Evolutionary conservation across 2,329 filamentous ascomycete species (phyloP), one percentile per base, ranked within the genome.

Genomic region (Sclerotinia minor): DNA sequence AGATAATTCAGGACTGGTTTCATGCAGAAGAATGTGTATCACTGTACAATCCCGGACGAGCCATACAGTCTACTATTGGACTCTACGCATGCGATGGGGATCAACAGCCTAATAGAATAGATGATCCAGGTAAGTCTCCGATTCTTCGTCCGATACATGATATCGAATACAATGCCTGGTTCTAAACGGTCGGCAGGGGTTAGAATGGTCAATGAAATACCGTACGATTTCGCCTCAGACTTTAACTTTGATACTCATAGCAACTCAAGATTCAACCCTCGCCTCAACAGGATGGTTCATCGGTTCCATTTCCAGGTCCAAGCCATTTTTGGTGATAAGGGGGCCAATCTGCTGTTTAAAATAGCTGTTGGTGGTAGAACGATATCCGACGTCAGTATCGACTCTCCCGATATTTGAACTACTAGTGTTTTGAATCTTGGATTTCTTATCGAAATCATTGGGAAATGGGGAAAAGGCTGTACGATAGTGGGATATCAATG

Each of bases 261-360:
- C 6, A 2, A 26, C 2, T 32, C 24, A 5, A 63, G 21, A 52
- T 69, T 61, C 29, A 70, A 65, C 24, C 7, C 47, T 24, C 47
- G 38, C 5, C 29, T 68, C 4, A 17, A 15, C 0, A 60, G 44
- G n/a, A 41, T 8, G 5, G 58, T 71, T 8, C 44, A 69, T 32
- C 5, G 45, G 17, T 60, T 70, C 2, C 1, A 3, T 38, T 55
- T 52, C 21, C 9, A 61, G 17, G 19, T 66, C 11, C n/a, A 65
- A 55, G 58, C 70, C 3, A 35, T 68, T 1, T 71, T 70, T 64
- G 65, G 70, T 7, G 44, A 49, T n/a, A 63, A 45, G 53, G 70
- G 67, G 6, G 41, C 55, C 1, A 71, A 71, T 63, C 41, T 71
- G 2, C 55, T 45, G 4, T 68, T 67, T 32, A 54, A 35, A 24